Evolutionary conservation across 192 early-diverging fungal species (phyloP).

Genomic region (Chytriomyces confervae): DNA sequence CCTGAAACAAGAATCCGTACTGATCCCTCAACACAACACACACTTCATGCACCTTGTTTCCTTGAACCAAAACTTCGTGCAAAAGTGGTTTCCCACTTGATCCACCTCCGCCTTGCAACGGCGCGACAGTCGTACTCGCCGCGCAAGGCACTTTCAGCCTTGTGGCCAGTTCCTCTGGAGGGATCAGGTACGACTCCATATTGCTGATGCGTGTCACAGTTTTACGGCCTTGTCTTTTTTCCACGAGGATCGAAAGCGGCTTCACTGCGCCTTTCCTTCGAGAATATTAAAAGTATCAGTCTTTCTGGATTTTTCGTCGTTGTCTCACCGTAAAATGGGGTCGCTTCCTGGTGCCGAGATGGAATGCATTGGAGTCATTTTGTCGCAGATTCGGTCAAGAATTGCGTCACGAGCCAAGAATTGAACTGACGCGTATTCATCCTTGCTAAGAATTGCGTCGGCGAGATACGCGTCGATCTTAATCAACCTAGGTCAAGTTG

Average conservation of each 20-base stretch:
- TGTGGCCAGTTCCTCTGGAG: slow-evolving; percentile 65
- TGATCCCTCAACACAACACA: slow-evolving; percentile 52
- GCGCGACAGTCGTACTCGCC: slow-evolving; percentile 64
- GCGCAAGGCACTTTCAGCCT: slow-evolving; percentile 70
- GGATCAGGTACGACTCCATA: slow-evolving; percentile 66
- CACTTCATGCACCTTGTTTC: slow-evolving; percentile 70
- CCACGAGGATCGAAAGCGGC: slow-evolving; percentile 61
- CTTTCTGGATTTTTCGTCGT: neutral
- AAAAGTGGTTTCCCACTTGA: slow-evolving; percentile 47
- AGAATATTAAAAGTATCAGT: neutral
- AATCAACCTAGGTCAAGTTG: slow-evolving; percentile 47
- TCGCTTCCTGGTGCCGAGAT: slow-evolving; percentile 55
- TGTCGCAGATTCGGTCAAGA: slow-evolving; percentile 40
- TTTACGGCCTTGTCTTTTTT: slow-evolving; percentile 68
- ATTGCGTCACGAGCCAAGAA: slow-evolving; percentile 66
- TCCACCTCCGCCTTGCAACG: neutral
- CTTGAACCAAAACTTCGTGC: slow-evolving; percentile 77
- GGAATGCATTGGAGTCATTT: slow-evolving; percentile 63
- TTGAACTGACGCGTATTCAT: slow-evolving; percentile 66
- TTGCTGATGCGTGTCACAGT: slow-evolving; percentile 69
- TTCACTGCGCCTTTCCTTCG: slow-evolving; percentile 53
- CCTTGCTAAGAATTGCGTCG: slow-evolving; percentile 70
- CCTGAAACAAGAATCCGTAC: slow-evolving; percentile 45
- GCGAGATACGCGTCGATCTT: slow-evolving; percentile 71
- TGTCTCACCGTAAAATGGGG: slow-evolving; percentile 41